Evolutionary conservation across 345 rosid genomes (phyloP).

Genomic region (Populus euphratica): DNA sequence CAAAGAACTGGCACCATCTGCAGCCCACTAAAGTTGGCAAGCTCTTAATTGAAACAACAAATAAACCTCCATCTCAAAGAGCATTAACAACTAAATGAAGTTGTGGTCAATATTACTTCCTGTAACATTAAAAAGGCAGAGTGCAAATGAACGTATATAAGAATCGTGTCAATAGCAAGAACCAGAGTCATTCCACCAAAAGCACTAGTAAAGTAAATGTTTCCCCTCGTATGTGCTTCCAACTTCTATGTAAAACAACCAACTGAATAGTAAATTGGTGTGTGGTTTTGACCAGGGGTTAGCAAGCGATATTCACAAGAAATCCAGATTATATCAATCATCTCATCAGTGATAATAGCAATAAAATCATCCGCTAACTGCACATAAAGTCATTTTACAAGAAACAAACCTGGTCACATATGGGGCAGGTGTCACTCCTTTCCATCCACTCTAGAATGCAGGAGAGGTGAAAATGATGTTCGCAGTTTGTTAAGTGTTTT

Average conservation of each 20-base stretch:
- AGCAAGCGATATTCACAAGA: background rate
- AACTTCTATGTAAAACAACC: background rate
- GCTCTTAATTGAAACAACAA: background rate
- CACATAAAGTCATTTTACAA: background rate
- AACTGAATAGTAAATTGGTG: background rate
- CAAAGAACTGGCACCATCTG: constrained; percentile 15
- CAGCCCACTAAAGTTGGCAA: constrained; percentile 15
- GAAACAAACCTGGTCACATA: constrained; percentile 31
- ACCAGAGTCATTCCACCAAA: background rate
- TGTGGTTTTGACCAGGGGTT: background rate
- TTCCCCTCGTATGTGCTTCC: background rate
- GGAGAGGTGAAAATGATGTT: constrained; percentile 31
- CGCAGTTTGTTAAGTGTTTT: constrained; percentile 22
- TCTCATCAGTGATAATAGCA: background rate
- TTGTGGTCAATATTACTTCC: constrained; percentile 18
- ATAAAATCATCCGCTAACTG: background rate
- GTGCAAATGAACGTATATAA: background rate
- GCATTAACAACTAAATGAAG: constrained; percentile 8
- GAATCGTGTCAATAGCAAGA: background rate
- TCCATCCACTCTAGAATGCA: constrained; percentile 36
- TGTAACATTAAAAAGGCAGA: constrained; percentile 3
- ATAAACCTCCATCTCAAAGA: constrained; percentile 12
- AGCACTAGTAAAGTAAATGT: background rate
- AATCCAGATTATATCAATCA: background rate
- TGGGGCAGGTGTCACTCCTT: constrained; percentile 32